phyloP scores from a whole-genome alignment of 2,329 filamentous ascomycete species.

The Penicillium sp. region DNA sequence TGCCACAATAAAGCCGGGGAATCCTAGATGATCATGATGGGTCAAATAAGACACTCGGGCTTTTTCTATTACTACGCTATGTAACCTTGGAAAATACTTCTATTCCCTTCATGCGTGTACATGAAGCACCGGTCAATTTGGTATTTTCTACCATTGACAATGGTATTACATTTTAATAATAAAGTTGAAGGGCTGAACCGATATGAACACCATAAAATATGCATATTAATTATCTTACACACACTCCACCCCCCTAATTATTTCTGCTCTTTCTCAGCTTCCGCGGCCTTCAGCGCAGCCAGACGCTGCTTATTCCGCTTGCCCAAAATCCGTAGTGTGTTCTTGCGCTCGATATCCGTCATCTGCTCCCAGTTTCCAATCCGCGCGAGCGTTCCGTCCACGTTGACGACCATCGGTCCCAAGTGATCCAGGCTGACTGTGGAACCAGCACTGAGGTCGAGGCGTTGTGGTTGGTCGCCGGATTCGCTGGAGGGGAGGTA shows the following conservation, averaged over 20 bases:
- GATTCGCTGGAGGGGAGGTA: constrained; percentile 72
- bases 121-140: not conserved
- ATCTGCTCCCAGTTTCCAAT: constrained; percentile 74
- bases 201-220: not conserved
- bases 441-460: constrained; percentile 58
- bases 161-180: not conserved
- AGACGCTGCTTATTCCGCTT: constrained; percentile 67
- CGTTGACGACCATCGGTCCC: constrained; percentile 72
- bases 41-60: not conserved
- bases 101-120: no score
- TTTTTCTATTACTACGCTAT: no score
- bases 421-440: constrained; percentile 64
- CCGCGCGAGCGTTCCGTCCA: constrained; percentile 68
- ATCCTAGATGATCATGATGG: not conserved
- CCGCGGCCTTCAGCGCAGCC: constrained; percentile 50
- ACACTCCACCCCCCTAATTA: constrained; percentile 30
- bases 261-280: constrained; percentile 5
- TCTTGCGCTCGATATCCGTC: constrained; percentile 65
- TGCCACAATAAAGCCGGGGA: not conserved
- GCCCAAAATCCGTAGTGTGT: constrained; percentile 65
- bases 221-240: not conserved
- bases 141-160: not conserved
- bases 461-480: constrained; percentile 75
- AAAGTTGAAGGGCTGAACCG: not conserved
- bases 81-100: no score